Conservation (phyloP, 257 asterid genomes). For the Petunia axillaris region DNA sequence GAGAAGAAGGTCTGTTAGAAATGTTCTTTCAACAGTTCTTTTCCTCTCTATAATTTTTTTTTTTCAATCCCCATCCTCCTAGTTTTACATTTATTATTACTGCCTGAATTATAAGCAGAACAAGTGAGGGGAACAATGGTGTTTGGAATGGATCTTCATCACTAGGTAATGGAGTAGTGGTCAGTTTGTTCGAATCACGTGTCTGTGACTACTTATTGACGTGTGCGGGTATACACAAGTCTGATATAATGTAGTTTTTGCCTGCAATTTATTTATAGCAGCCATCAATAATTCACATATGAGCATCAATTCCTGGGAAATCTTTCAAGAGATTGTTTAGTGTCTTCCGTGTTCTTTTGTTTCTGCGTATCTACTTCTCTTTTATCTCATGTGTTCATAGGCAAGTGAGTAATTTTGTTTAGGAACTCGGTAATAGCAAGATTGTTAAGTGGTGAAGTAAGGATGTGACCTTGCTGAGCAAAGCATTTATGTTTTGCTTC, state of each 20-base stretch:
- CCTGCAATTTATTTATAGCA: not conserved
- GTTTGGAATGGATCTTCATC: not conserved
- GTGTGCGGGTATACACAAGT: not conserved
- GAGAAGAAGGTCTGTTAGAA: slow-evolving; percentile 69
- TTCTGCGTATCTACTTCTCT: not conserved
- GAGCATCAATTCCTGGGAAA: not conserved
- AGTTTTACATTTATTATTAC: slow-evolving; percentile 15
- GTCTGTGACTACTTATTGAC: not conserved
- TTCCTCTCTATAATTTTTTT: not conserved
- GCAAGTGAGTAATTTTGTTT: not conserved
- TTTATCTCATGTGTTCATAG: not conserved
- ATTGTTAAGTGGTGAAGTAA: not conserved
- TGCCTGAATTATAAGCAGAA: slow-evolving; percentile 18
- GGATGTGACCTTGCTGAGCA: slow-evolving; percentile 2
- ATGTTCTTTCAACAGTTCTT: not conserved
- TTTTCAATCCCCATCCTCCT: not conserved
- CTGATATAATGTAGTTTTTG: not conserved
- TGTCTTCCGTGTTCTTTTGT: slow-evolving; percentile 11
- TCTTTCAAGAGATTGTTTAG: slow-evolving; percentile 17
- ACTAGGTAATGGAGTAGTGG: not conserved
- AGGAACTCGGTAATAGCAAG: slow-evolving; percentile 7
- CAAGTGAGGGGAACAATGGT: slow-evolving; percentile 8
- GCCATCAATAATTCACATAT: not conserved
- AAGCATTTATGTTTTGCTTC: not conserved
- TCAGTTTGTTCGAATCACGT: not conserved